These are phyloP conservation scores for Fusarium multiceps DNA, from an alignment of 2,329 filamentous ascomycete genomes.

Conservation along the genomic window DNA sequence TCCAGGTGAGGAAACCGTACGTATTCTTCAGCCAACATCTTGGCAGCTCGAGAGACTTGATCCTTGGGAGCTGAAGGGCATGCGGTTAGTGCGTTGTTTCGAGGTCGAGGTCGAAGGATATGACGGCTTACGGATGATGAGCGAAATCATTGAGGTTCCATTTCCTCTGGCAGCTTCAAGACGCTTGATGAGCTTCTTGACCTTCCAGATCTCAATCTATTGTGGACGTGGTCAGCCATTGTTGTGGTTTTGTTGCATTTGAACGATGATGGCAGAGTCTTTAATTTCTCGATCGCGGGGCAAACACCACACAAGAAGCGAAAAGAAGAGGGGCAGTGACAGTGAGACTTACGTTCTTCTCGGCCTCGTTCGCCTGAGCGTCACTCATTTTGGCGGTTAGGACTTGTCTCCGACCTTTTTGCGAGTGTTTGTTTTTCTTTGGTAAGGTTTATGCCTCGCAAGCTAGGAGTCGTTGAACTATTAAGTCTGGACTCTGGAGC, in stretches of 20 bases:
- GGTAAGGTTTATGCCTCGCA: constrained; percentile 34
- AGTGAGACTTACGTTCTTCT: constrained; percentile 82
- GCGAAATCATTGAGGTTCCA: constrained; percentile 99
- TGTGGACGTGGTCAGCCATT: constrained; percentile 36
- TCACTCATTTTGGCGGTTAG: constrained; percentile 79
- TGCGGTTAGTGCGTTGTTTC: constrained; percentile 44
- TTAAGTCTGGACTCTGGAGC: constrained; percentile 36
- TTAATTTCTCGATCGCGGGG: constrained; percentile 47
- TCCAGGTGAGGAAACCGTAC: constrained; percentile 62
- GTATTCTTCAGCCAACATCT: constrained; percentile 99
- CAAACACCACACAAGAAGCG: constrained; percentile 34
- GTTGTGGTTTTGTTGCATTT: constrained; percentile 2
- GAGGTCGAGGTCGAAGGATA: background rate
- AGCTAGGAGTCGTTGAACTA: constrained; percentile 39
- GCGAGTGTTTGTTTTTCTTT: constrained; percentile 33
- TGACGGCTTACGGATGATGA: constrained; percentile 87
- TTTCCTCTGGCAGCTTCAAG: constrained; percentile 97
- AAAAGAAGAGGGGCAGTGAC: constrained; percentile 34
- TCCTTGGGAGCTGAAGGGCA: constrained; percentile 84
- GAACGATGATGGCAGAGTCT: constrained; percentile 8
- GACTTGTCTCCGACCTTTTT: constrained; percentile 36
- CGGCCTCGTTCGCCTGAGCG: constrained; percentile 88
- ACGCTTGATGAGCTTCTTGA: constrained; percentile 99
- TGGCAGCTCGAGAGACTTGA: constrained; percentile 93
- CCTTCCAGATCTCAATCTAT: constrained; percentile 89